A percentile compares a stretch with the other conserved stretches of the same genome.
phyloP scores from a whole-genome alignment of 495 filamentous ascomycete genomes.

The Hypoxylon lienhwacheense region DNA sequence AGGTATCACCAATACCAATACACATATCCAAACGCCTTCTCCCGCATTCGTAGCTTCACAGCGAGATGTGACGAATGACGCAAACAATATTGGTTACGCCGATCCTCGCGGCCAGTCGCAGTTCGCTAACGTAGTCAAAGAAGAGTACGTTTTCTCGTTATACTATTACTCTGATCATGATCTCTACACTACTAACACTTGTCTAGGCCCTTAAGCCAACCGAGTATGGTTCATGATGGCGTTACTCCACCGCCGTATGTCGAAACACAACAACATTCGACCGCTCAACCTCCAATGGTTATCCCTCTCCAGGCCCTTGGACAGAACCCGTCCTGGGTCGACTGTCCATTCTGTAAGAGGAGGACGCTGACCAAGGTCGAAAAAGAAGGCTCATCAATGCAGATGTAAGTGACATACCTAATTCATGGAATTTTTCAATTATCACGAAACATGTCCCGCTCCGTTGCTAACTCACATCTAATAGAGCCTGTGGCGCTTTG shows the following conservation, averaged over 20 bases:
- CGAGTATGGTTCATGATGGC: no score
- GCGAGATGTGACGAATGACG: not conserved
- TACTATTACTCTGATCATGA: not conserved
- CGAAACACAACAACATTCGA: not conserved
- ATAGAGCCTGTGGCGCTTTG: constrained; percentile 35
- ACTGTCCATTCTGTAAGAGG: constrained; percentile 41
- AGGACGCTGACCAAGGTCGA: constrained; percentile 20
- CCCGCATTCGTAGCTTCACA: not conserved
- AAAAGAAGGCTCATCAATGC: constrained; percentile 37
- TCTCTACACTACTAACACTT: not conserved
- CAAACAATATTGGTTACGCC: not conserved
- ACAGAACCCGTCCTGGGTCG: constrained; percentile 30
- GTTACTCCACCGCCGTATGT: no score
- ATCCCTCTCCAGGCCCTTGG: constrained; percentile 35
- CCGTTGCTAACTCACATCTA: not conserved
- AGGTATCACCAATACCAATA: not conserved
- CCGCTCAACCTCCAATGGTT: constrained; percentile 16
- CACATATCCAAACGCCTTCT: not conserved
- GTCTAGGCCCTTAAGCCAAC: not conserved
- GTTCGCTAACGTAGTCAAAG: not conserved
- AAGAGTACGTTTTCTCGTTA: constrained; percentile 8
- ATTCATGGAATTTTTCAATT: not conserved
- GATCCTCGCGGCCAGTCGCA: not conserved
- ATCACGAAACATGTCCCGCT: not conserved
- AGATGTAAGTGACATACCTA: constrained; percentile 27